Conservation (phyloP, 2,329 filamentous ascomycete genomes). For the Rutstroemia sp. region DNA sequence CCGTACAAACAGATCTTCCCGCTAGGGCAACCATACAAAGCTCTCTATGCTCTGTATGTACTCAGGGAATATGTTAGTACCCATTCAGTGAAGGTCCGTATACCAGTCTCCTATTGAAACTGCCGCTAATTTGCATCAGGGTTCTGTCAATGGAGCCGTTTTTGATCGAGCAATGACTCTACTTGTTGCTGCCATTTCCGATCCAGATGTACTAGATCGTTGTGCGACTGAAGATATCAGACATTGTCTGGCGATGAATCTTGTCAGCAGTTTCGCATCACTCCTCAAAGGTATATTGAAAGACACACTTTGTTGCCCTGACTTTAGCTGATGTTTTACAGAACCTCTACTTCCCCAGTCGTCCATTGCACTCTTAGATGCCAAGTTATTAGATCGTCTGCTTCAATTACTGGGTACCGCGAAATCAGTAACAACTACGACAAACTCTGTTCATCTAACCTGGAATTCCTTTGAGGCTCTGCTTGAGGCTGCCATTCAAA, state of each 20-base stretch:
- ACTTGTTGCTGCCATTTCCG: slow-evolving; percentile 53
- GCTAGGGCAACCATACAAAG: slow-evolving; percentile 60
- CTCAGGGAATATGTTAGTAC: slow-evolving; percentile 51
- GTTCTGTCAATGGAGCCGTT: slow-evolving; percentile 29
- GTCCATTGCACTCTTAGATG: slow-evolving; percentile 28
- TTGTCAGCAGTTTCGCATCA: slow-evolving; percentile 50
- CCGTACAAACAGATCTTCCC: slow-evolving; percentile 59
- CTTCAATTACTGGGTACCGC: slow-evolving; percentile 26
- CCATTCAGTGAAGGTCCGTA: slow-evolving; percentile 24
- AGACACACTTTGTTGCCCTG: background rate
- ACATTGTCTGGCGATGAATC: slow-evolving; percentile 41
- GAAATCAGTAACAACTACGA: slow-evolving; percentile 14
- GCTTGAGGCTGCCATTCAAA: slow-evolving; percentile 41
- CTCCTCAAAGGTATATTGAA: slow-evolving; percentile 43
- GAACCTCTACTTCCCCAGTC: slow-evolving; percentile 32
- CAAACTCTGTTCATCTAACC: slow-evolving; percentile 31
- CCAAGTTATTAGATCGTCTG: slow-evolving; percentile 29
- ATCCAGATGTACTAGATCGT: slow-evolving; percentile 43
- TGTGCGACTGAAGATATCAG: slow-evolving; percentile 38
- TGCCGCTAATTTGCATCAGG: slow-evolving; percentile 15
- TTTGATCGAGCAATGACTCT: slow-evolving; percentile 42
- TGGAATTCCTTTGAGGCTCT: slow-evolving; percentile 39
- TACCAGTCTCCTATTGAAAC: background rate
- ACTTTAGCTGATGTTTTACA: slow-evolving; percentile 25
- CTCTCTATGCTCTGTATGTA: slow-evolving; percentile 64